Conservation (phyloP, 2,329 filamentous ascomycete genomes). For the Botrytis pseudocinerea region DNA sequence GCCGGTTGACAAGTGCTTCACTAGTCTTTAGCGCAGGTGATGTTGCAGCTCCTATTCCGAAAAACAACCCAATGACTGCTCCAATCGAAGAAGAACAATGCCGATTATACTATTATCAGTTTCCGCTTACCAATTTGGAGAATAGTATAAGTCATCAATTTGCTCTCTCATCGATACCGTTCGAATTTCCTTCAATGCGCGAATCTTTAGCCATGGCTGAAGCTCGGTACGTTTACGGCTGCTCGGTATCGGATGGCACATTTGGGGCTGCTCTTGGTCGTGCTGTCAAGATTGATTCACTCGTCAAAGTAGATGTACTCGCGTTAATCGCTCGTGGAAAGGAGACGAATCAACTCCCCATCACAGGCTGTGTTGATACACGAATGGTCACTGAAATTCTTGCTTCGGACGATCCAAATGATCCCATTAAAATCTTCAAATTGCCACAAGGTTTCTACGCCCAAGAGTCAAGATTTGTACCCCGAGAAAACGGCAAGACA, state of each 20-base stretch:
- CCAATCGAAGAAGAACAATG: conserved; percentile 62
- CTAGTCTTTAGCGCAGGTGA: conserved; percentile 66
- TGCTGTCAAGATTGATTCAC: conserved; percentile 64
- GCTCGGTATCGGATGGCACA: conserved; percentile 57
- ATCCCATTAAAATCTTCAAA: conserved; percentile 62
- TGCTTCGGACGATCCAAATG: conserved; percentile 46
- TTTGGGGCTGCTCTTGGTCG: conserved; percentile 63
- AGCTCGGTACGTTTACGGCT: conserved; percentile 66
- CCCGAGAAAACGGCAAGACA: conserved; percentile 43
- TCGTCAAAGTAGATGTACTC: conserved; percentile 61
- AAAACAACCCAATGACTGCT: conserved; percentile 30
- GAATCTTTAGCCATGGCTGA: conserved; percentile 55
- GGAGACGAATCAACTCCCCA: conserved; percentile 46
- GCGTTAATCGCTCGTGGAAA: conserved; percentile 55
- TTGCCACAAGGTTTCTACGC: conserved; percentile 63
- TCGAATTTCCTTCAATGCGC: conserved; percentile 66
- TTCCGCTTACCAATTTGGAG: conserved; percentile 46
- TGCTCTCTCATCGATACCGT: conserved; percentile 62
- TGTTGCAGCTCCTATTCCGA: conserved; percentile 53
- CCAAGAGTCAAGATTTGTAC: conserved; percentile 67
- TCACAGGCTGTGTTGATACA: conserved; percentile 63
- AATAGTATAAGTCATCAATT: conserved; percentile 59
- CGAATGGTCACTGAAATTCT: conserved; percentile 56
- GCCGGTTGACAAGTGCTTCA: conserved; percentile 65
- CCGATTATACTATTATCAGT: conserved; percentile 68